Base-by-base conservation (phyloP, 306 rosid species). In the Hippophae tibetana region DNA sequence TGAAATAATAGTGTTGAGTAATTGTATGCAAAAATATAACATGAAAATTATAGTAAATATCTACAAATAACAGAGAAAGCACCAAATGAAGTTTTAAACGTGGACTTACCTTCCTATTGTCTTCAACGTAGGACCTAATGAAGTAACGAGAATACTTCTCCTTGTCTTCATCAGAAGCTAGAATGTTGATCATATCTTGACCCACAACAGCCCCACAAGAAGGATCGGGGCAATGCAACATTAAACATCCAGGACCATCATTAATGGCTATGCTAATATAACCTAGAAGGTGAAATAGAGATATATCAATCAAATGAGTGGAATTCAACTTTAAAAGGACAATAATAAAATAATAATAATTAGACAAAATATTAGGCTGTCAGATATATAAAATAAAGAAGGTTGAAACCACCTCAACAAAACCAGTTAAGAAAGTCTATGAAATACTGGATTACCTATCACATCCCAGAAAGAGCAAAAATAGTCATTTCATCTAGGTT, bases 221-320 rank as follows among this genome's bases (percentile, higher is more conserved):
- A 60, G 97, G 97, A 68, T 90, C 95, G 47, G 97, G 97, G 59
- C 97, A 90, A 71, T 90, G 79, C 81, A 90, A 75, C 82, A 77
- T 78, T 73, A 90, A 79, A 81, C 95, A 86, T 66, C 97, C 95
- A 60, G 95, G 95, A 65, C 97, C 97, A 72, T 82, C 95, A 66
- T 79, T 86, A 69, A 90, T 86, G 69, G 97, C 70, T 7, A 90
- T 86, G 69, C 87, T 65, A 61, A 90, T 81, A 77, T 90, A 89
- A 43, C 90, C 95, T 81, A 52, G 42, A 40, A 57, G 60, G 9
- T 42, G n/a, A 40, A 13, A 10, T 2, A 5, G 42, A 63, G 12
- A 62, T 8, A 53, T 18, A 18, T 18, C 23, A 58, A 56, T 42
- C 25, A 45, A 56, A 56, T 50, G 6, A 61, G 64, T 9, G 41